These are phyloP conservation scores for Cryptosporidium andersoni DNA, from an alignment of 169 alveolate species.

Conservation along the genomic window DNA sequence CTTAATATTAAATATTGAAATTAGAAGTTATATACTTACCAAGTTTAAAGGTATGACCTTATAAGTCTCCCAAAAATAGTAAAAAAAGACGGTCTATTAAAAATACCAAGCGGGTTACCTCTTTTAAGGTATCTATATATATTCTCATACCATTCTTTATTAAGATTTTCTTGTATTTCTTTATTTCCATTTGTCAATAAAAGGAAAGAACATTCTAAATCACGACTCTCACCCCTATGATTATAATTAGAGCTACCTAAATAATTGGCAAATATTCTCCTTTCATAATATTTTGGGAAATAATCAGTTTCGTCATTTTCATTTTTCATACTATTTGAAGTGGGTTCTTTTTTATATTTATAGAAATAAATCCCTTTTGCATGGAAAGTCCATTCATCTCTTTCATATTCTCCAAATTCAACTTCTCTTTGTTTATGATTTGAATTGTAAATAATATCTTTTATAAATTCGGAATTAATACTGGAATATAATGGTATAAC, in stretches of 20 bases:
- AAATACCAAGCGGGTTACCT: slow-evolving; percentile 41
- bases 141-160: slow-evolving; percentile 26
- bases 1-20: background rate
- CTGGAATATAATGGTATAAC: slow-evolving; percentile 2
- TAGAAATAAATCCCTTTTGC: slow-evolving; percentile 50
- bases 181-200: slow-evolving; percentile 26
- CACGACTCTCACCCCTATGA: slow-evolving; percentile 32
- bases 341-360: background rate
- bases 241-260: slow-evolving; percentile 61
- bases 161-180: slow-evolving; percentile 2
- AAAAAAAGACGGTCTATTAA: slow-evolving; percentile 42
- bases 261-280: slow-evolving; percentile 5
- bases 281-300: background rate
- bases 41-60: slow-evolving; percentile 7
- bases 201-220: slow-evolving; percentile 59
- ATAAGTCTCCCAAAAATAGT: background rate
- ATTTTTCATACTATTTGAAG: background rate
- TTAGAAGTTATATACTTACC: background rate
- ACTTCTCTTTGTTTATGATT: background rate
- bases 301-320: background rate
- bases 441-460: background rate
- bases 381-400: slow-evolving; percentile 29
- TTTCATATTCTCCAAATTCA: slow-evolving; percentile 1
- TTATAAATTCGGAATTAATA: no score
- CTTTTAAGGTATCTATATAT: slow-evolving; percentile 1